These are phyloP conservation scores for Pisolithus sp. DNA, from an alignment of 768 basidiomycete genomes.

Conservation along the genomic window DNA sequence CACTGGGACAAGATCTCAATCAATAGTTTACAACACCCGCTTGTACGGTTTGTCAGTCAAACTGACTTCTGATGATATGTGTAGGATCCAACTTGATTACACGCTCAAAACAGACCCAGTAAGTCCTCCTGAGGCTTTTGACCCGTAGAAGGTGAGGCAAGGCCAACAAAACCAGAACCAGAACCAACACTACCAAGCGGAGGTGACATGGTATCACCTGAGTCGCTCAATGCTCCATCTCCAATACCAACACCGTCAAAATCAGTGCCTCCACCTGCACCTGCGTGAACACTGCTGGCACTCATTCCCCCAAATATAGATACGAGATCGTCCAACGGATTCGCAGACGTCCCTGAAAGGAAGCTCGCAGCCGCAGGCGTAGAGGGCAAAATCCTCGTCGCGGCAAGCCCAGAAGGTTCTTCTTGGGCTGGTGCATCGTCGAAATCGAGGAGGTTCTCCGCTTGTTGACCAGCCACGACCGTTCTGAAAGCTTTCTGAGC, in stretches of 20 bases:
- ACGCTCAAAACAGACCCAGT: constrained; percentile 45
- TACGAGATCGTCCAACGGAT: constrained; percentile 89
- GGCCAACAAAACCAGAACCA: constrained; percentile 16
- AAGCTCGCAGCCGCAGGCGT: constrained; percentile 71
- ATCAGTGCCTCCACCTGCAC: not conserved
- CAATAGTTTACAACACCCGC: too few species aligned
- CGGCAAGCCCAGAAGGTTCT: constrained; percentile 70
- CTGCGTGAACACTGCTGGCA: constrained; percentile 18
- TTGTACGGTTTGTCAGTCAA: too few species aligned
- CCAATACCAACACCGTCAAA: constrained; percentile 3
- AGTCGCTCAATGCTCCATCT: constrained; percentile 18
- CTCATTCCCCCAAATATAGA: constrained; percentile 74
- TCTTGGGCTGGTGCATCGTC: constrained; percentile 63
- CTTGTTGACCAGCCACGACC: constrained; percentile 84
- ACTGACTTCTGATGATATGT: too few species aligned
- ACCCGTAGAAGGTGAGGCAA: constrained; percentile 13
- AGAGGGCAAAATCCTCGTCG: constrained; percentile 64
- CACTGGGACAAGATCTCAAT: too few species aligned
- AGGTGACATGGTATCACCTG: constrained; percentile 12
- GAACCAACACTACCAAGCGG: not conserved
- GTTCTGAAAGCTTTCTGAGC: constrained; percentile 86
- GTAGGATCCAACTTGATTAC: too few species aligned
- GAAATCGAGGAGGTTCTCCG: constrained; percentile 94
- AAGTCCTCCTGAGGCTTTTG: constrained; percentile 44
- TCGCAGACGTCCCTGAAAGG: constrained; percentile 73